These are phyloP conservation scores for Fusarium subglutinans DNA, from an alignment of 2,329 filamentous ascomycete genomes.

Conservation along the genomic window DNA sequence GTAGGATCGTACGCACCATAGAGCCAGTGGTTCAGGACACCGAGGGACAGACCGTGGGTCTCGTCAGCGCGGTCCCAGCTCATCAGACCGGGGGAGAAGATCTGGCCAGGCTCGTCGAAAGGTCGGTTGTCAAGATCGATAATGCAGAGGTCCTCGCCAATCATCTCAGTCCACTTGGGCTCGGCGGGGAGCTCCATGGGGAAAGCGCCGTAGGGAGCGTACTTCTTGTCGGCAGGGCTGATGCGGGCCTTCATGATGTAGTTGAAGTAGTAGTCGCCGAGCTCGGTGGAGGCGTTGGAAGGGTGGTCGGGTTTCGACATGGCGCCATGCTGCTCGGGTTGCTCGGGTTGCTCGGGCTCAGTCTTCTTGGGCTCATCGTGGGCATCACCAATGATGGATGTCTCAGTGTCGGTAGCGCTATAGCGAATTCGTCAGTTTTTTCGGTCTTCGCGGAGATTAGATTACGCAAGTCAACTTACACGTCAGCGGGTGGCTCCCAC, in stretches of 20 bases:
- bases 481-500: slow-evolving; percentile 40
- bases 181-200: slow-evolving; percentile 44
- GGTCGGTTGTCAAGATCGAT: slow-evolving; percentile 56
- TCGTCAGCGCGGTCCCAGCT: slow-evolving; percentile 47
- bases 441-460: background rate
- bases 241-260: slow-evolving; percentile 44
- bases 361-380: slow-evolving; percentile 9
- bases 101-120: slow-evolving; percentile 48
- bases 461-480: slow-evolving; percentile 26
- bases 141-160: slow-evolving; percentile 55
- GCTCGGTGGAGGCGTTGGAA: slow-evolving; percentile 34
- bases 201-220: slow-evolving; percentile 47
- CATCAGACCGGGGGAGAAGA: slow-evolving; percentile 50
- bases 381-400: slow-evolving; percentile 20
- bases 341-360: slow-evolving; percentile 9
- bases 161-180: slow-evolving; percentile 45
- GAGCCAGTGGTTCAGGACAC: slow-evolving; percentile 56
- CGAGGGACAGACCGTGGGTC: slow-evolving; percentile 51
- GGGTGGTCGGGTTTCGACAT: slow-evolving; percentile 25
- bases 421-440: slow-evolving; percentile 10
- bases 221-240: slow-evolving; percentile 39
- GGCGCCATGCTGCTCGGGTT: slow-evolving; percentile 6
- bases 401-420: slow-evolving; percentile 37
- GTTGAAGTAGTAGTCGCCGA: slow-evolving; percentile 47
- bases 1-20: slow-evolving; percentile 45